A percentile compares a stretch with the other conserved stretches of the same genome.
phyloP scores from a whole-genome alignment of 495 filamentous ascomycete species.

The Penicillium daleae region DNA sequence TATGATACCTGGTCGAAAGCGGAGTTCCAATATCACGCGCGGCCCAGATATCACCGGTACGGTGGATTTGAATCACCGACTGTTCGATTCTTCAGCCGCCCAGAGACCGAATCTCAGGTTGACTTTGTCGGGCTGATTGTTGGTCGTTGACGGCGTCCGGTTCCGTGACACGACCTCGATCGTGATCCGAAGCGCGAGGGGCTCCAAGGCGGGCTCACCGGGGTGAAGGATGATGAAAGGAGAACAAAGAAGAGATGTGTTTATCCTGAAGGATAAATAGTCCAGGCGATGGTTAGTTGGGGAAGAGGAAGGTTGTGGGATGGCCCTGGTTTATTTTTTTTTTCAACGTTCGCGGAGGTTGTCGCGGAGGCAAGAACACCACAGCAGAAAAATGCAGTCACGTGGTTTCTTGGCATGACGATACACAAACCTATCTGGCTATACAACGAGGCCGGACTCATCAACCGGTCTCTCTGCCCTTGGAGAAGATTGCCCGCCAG shows the following conservation, averaged over 20 bases:
- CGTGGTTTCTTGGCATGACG: constrained; percentile 23
- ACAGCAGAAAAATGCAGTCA: constrained; percentile 19
- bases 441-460: too few species aligned
- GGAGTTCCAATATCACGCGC: constrained; percentile 9
- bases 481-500: too few species aligned
- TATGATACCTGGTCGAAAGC: constrained; percentile 8
- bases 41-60: background rate
- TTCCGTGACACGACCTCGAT: constrained; percentile 30
- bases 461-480: too few species aligned
- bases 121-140: constrained; percentile 11
- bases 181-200: constrained; percentile 31
- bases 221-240: constrained; percentile 1
- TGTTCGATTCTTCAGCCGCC: background rate
- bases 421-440: background rate
- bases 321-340: constrained; percentile 21
- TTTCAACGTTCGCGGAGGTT: constrained; percentile 17
- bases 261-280: constrained; percentile 10
- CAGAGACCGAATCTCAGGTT: constrained; percentile 18
- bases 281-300: background rate
- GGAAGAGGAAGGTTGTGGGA: constrained; percentile 2
- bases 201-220: constrained; percentile 9
- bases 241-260: background rate
- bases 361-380: constrained; percentile 18
- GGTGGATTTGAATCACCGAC: background rate
- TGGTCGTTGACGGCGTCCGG: constrained; percentile 9